Evolutionary conservation across 2,329 filamentous ascomycete genomes (phyloP), one percentile per base, ranked within the genome.

Genomic region (Amylocarpus encephaloides): DNA sequence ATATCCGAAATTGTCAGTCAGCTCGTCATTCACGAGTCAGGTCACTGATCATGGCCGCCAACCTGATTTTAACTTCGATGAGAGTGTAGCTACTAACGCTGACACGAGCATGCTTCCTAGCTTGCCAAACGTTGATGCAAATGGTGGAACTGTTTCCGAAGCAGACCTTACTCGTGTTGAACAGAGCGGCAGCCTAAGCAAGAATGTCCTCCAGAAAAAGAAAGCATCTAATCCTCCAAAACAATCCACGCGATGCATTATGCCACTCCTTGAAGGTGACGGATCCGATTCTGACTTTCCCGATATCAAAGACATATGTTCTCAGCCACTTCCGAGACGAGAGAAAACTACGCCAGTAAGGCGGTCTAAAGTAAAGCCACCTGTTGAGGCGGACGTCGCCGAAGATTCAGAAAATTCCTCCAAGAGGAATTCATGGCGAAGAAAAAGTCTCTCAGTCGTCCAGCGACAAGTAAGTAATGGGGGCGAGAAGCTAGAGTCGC

Each of bases 21-120:
- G 62, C 19, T 62, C 65, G 2, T 72, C 71, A 0, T 71, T 71
- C 16, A 62, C 62, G 7, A 68, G 67, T 47, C 51, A 78, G 71
- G 57, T 62, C 69, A 56, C 68, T 42, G 52, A 78, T 71, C 58
- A 62, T 51, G 77, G 76, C 19, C 70, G 74, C 12, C 78, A 80
- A 50, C 71, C 72, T 3, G 73, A 77, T 49, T 71, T 69, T 5
- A 68, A 70, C 46, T 64, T 65, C 55, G 60, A 67, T 12, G 67
- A 70, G 33, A 58, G 50, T 39, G 44, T 45, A 32, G 13, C 33
- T 5, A 38, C 51, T 13, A 52, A 52, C 43, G 29, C 22, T n/a
- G 57, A 58, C 15, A 51, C 43, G 9, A 43, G 48, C 12, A 52
- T 48, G 32, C 35, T 49, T 4, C 34, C 46, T 10, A 48, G 44